These are phyloP conservation scores for Ustilago shanxiensis DNA, from an alignment of 1,284 basidiomycete species.

Conservation along the genomic window DNA sequence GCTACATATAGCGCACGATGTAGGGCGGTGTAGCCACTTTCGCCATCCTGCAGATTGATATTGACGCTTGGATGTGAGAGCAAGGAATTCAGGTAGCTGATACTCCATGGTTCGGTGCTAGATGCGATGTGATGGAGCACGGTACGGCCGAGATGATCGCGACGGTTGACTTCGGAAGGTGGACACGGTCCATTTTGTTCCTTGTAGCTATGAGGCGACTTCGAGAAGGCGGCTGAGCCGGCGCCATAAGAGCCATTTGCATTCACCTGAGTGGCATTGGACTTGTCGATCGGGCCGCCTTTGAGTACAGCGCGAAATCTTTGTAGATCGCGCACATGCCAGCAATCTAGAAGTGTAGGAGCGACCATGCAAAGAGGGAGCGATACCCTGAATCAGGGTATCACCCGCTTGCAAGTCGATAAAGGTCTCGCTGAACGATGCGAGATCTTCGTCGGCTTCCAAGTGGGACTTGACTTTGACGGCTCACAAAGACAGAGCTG, in stretches of 20 bases:
- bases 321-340: slow-evolving; percentile 64
- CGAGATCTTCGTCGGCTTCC: slow-evolving; percentile 39
- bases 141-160: slow-evolving; percentile 81
- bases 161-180: slow-evolving; percentile 78
- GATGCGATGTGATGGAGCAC: slow-evolving; percentile 85
- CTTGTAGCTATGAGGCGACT: slow-evolving; percentile 47
- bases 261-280: slow-evolving; percentile 26
- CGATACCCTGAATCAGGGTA: slow-evolving; percentile 49
- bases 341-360: slow-evolving; percentile 65
- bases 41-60: slow-evolving; percentile 81
- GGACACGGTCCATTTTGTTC: slow-evolving; percentile 57
- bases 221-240: slow-evolving; percentile 27
- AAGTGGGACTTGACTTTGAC: slow-evolving; percentile 39
- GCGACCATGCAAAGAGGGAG: slow-evolving; percentile 55
- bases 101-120: slow-evolving; percentile 75
- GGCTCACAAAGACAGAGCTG: slow-evolving; percentile 15
- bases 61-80: slow-evolving; percentile 82
- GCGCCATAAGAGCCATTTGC: slow-evolving; percentile 20
- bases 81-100: slow-evolving; percentile 85
- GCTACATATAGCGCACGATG: slow-evolving; percentile 91
- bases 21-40: slow-evolving; percentile 83
- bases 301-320: slow-evolving; percentile 64
- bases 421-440: slow-evolving; percentile 18
- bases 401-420: slow-evolving; percentile 44
- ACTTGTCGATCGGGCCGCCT: slow-evolving; percentile 53